phyloP scores from a whole-genome alignment of 768 basidiomycete species.

The Phylloporus arenicola region DNA sequence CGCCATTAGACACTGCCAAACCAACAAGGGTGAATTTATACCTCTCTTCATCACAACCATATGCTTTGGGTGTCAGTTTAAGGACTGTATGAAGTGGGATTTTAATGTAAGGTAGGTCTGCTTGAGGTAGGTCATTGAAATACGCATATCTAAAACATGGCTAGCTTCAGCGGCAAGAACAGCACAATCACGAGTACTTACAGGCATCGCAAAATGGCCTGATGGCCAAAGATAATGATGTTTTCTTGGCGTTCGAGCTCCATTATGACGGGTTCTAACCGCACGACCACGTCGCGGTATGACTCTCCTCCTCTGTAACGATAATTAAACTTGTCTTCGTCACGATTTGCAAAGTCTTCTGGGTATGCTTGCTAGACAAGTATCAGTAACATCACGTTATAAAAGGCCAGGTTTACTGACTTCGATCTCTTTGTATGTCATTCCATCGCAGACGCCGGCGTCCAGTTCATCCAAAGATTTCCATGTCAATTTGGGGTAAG shows the following conservation, averaged over 20 bases:
- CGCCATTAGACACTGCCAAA: background rate
- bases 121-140: conserved; percentile 88
- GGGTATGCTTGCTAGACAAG: conserved; percentile 77
- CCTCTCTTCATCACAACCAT: conserved; percentile 98
- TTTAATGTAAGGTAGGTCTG: conserved; percentile 95
- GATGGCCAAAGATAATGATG: conserved; percentile 94
- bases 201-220: conserved; percentile 82
- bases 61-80: conserved; percentile 96
- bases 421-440: conserved; percentile 99
- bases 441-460: conserved; percentile 97
- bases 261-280: conserved; percentile 98
- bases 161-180: background rate
- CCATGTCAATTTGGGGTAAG: conserved; percentile 93
- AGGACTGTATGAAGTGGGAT: conserved; percentile 97
- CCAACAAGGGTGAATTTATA: conserved; percentile 22
- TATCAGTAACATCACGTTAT: background rate
- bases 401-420: conserved; percentile 36
- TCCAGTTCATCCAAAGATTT: conserved; percentile 98
- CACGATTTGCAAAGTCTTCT: conserved; percentile 96
- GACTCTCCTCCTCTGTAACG: conserved; percentile 96
- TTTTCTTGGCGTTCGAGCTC: conserved; percentile 98
- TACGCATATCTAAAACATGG: conserved; percentile 75
- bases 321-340: conserved; percentile 99
- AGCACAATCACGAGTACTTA: conserved; percentile 30
- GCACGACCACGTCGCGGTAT: conserved; percentile 92